phyloP scores from a whole-genome alignment of 495 filamentous ascomycete species.

The Aspergillus steynii region DNA sequence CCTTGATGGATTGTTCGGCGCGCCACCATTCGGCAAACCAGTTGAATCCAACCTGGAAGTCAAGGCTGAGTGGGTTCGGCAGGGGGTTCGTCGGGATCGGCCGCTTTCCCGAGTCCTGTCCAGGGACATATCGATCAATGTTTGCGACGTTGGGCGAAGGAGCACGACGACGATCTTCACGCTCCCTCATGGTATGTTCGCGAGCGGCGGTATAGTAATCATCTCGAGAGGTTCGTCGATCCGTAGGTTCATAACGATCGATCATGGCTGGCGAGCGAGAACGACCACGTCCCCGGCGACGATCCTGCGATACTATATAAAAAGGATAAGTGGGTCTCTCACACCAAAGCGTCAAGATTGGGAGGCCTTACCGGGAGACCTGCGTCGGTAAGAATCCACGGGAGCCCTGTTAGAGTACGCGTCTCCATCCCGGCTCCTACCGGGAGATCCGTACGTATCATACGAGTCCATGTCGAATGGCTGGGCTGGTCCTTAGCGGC shows the following conservation, averaged over 20 bases:
- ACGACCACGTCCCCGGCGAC: conserved; percentile 54
- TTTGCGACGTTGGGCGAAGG: conserved; percentile 65
- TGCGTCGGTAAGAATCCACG: conserved; percentile 47
- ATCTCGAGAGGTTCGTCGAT: conserved; percentile 50
- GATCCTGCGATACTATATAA: conserved; percentile 45
- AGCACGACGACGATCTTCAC: conserved; percentile 65
- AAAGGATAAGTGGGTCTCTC: neutral
- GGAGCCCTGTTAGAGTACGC: conserved; percentile 31
- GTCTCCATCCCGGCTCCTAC: conserved; percentile 41
- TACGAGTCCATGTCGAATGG: conserved; percentile 43
- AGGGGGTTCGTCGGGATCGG: conserved; percentile 69
- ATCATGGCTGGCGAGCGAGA: conserved; percentile 72
- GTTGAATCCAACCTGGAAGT: conserved; percentile 94
- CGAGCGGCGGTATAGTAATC: conserved; percentile 55
- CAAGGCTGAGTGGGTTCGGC: conserved; percentile 77
- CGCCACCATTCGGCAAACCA: conserved; percentile 98
- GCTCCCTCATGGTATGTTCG: conserved; percentile 69
- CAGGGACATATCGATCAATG: conserved; percentile 95
- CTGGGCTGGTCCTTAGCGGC: neutral
- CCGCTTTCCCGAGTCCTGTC: conserved; percentile 65
- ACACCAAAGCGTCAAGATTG: conserved; percentile 10
- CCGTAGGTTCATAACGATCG: conserved; percentile 70
- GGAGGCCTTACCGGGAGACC: conserved; percentile 51
- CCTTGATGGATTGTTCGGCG: conserved; percentile 77
- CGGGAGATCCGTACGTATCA: conserved; percentile 41